phyloP scores from a whole-genome alignment of 495 filamentous ascomycete genomes.

The Aspergillus bertholletiae region DNA sequence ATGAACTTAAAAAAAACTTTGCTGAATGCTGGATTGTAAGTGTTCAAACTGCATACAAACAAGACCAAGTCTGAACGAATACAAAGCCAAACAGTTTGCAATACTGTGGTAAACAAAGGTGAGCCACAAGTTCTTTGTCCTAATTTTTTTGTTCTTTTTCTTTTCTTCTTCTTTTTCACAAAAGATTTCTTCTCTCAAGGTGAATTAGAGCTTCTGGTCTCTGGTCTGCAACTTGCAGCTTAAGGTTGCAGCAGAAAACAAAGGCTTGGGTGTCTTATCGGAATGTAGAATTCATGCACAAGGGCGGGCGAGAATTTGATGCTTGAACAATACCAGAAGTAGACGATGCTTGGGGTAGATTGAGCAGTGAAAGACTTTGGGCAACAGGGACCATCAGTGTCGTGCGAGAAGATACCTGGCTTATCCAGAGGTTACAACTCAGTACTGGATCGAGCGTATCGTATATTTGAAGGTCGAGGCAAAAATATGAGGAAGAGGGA shows the following conservation, averaged over 20 bases:
- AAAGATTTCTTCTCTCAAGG: not conserved
- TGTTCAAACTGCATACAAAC: constrained; percentile 38
- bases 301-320: not conserved
- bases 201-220: constrained; percentile 3
- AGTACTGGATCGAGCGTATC: too few relatives aligned
- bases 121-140: not conserved
- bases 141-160: not conserved
- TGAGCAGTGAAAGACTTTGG: not conserved
- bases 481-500: too few relatives aligned
- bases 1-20: constrained; percentile 26
- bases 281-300: not conserved
- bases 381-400: not conserved
- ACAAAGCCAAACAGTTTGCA: constrained; percentile 22
- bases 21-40: constrained; percentile 29
- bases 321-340: not conserved
- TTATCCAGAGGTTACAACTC: too few relatives aligned
- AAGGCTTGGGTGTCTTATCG: not conserved
- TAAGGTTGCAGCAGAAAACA: not conserved
- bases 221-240: constrained; percentile 7
- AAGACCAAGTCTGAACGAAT: constrained; percentile 29
- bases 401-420: not conserved
- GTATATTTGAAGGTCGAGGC: too few relatives aligned
- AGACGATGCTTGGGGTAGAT: not conserved
- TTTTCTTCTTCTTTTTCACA: not conserved
- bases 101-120: constrained; percentile 12